Percentiles rank a stretch among this genome's conserved stretches.
phyloP scores from a whole-genome alignment of 2,329 filamentous ascomycete genomes.

The Talaromyces islandicus region DNA sequence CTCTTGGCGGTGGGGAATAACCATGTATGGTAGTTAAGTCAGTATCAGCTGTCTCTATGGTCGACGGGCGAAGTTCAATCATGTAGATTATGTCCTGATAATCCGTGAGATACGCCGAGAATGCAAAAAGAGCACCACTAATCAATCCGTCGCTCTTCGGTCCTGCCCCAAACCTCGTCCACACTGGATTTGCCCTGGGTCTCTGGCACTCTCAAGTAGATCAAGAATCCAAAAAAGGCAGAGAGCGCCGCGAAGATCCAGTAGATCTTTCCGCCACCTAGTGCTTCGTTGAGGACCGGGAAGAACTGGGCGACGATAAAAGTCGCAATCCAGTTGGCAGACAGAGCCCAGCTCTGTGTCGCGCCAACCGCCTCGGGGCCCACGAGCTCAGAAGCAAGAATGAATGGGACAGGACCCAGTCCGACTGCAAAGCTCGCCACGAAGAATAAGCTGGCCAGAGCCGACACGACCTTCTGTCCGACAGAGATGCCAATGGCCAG shows the following conservation, averaged over 20 bases:
- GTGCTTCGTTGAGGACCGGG: conserved; percentile 70
- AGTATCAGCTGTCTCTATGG: not conserved
- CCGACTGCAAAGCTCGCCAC: conserved; percentile 87
- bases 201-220: conserved; percentile 72
- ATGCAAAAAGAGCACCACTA: not conserved
- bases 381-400: conserved; percentile 85
- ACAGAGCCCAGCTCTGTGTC: conserved; percentile 81
- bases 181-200: conserved; percentile 77
- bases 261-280: conserved; percentile 82
- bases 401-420: conserved; percentile 89
- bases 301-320: conserved; percentile 95
- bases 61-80: not conserved
- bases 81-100: not conserved
- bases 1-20: not conserved
- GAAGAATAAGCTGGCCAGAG: conserved; percentile 74
- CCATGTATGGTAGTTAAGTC: not conserved
- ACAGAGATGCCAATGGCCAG: conserved; percentile 76
- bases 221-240: conserved; percentile 62
- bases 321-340: conserved; percentile 82
- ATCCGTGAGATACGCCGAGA: not conserved
- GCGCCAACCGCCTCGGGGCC: conserved; percentile 85
- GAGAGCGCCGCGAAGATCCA: conserved; percentile 83
- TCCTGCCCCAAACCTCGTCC: conserved; percentile 85
- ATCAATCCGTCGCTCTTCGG: conserved; percentile 21
- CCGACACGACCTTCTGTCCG: conserved; percentile 67